Evolutionary conservation across 2,329 filamentous ascomycete genomes (phyloP).

Genomic region (Monosporascus cannonballus): DNA sequence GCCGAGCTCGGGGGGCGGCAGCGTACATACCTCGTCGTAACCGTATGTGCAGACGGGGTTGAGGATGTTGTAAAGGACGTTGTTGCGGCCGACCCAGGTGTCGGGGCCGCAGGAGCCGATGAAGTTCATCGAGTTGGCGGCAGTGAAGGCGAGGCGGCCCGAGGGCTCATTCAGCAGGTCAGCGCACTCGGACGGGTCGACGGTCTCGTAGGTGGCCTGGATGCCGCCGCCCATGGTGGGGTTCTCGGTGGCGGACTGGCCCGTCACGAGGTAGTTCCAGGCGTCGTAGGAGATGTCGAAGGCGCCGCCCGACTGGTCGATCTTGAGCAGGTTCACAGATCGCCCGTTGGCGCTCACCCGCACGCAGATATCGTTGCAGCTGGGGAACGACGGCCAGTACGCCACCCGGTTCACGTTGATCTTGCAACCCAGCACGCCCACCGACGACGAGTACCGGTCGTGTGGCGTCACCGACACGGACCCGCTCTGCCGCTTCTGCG

Average conservation of each 20-base stretch:
- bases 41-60: constrained; percentile 42
- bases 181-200: constrained; percentile 39
- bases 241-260: constrained; percentile 37
- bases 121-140: constrained; percentile 48
- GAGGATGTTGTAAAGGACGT: constrained; percentile 44
- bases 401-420: constrained; percentile 55
- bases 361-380: constrained; percentile 53
- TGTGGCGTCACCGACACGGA: constrained; percentile 44
- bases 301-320: constrained; percentile 51
- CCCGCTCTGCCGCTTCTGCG: constrained; percentile 2
- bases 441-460: constrained; percentile 48
- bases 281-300: constrained; percentile 57
- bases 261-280: constrained; percentile 52
- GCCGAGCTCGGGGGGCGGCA: constrained; percentile 33
- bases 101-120: constrained; percentile 34
- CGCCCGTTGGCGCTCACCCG: constrained; percentile 44
- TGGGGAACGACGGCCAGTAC: constrained; percentile 49
- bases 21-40: constrained; percentile 38
- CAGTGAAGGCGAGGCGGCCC: constrained; percentile 35
- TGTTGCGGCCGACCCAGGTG: constrained; percentile 44
- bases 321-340: constrained; percentile 50
- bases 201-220: constrained; percentile 40
- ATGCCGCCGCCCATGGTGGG: constrained; percentile 42
- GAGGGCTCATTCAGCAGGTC: constrained; percentile 39
- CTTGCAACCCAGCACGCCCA: constrained; percentile 56